A percentile compares a stretch with the other conserved stretches of the same genome.
Conservation (phyloP, 1,284 basidiomycete genomes). For the Moesziomyces sp. region DNA sequence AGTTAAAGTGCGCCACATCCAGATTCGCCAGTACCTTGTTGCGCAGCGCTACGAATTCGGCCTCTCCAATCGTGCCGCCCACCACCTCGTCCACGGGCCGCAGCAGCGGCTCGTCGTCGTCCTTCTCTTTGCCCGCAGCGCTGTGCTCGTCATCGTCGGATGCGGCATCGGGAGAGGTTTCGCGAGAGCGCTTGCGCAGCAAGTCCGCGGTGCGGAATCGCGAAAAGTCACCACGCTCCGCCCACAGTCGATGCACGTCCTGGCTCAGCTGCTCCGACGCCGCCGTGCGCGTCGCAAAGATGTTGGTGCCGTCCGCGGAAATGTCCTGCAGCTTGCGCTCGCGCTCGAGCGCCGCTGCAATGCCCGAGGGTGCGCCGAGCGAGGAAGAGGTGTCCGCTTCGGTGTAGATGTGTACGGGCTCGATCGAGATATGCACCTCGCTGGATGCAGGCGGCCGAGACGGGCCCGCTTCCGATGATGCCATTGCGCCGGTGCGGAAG, state of each 20-base stretch:
- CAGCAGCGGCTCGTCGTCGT: slow-evolving; percentile 7
- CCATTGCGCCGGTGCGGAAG: background rate
- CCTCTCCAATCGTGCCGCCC: slow-evolving; percentile 51
- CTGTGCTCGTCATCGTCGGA: slow-evolving; percentile 9
- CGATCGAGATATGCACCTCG: slow-evolving; percentile 21
- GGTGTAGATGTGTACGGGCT: slow-evolving; percentile 40
- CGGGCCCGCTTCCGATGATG: slow-evolving; percentile 10
- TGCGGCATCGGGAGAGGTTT: background rate
- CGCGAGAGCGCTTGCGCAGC: background rate
- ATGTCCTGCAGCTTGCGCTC: slow-evolving; percentile 30
- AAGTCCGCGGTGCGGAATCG: slow-evolving; percentile 24
- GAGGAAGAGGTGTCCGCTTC: slow-evolving; percentile 1
- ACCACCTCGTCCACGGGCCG: slow-evolving; percentile 5
- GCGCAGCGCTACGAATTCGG: slow-evolving; percentile 51
- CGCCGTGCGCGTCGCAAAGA: slow-evolving; percentile 15
- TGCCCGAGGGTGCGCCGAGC: background rate
- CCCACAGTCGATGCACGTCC: slow-evolving; percentile 51
- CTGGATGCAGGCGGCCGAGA: slow-evolving; percentile 1
- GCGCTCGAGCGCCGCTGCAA: slow-evolving; percentile 17
- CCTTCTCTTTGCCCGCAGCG: background rate
- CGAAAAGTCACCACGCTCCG: slow-evolving; percentile 59
- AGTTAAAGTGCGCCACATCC: slow-evolving; percentile 54
- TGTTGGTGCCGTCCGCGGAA: slow-evolving; percentile 19
- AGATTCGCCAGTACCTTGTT: slow-evolving; percentile 46
- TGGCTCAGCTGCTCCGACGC: slow-evolving; percentile 17